Base-by-base conservation (phyloP, 305 asterid species). In the Petunia hybrid region DNA sequence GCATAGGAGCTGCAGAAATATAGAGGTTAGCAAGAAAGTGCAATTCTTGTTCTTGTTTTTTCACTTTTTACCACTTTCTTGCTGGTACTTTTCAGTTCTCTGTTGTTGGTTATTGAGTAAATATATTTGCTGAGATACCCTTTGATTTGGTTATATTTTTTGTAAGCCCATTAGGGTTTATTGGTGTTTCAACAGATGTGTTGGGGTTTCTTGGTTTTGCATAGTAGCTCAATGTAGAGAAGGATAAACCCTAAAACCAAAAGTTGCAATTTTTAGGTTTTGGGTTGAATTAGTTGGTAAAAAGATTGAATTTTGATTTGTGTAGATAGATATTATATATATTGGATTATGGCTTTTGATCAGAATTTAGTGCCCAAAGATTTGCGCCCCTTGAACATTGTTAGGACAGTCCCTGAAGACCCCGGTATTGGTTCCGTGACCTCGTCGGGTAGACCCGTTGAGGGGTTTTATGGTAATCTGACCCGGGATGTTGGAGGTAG, bases 311-410 rank as follows among this genome's bases (percentile, higher is more conserved):
- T 74, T 36, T 73, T 74, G 62, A 53, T 53, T 74, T 53, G 78
- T 74, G 53, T 2, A 74, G 78, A 61, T 61, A 61, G 40, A 31
- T 6, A 61, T 61, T 53, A 31, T 5, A 10, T 35, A 5, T 40
- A 8, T 81, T 63, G 53, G 65, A 66, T 80, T 40, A 94, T 94
- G 99, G 97, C 95, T 35, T 94, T 89, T 80, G 97, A 94, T 88
- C 97, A 88, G 88, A 94, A 87, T 87, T 89, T 91, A 53, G 51
- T 89, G 31, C 95, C 97, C 60, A 89, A 87, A 84, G 94, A 91
- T 88, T 87, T 96, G 82, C 96, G 93, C 62, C 98, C 97, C 1
- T 75, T 94, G 79, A 96, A 91, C 86, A 87, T 92, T 40, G 87
- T 86, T 45, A 84, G 94, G 86, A 83, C 77, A 70, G 71, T 82